A percentile compares a stretch with the other conserved stretches of the same genome.
These are phyloP conservation scores for Saccharomycopsis olivae DNA, from an alignment of 805 yeast species.

Conservation along the genomic window DNA sequence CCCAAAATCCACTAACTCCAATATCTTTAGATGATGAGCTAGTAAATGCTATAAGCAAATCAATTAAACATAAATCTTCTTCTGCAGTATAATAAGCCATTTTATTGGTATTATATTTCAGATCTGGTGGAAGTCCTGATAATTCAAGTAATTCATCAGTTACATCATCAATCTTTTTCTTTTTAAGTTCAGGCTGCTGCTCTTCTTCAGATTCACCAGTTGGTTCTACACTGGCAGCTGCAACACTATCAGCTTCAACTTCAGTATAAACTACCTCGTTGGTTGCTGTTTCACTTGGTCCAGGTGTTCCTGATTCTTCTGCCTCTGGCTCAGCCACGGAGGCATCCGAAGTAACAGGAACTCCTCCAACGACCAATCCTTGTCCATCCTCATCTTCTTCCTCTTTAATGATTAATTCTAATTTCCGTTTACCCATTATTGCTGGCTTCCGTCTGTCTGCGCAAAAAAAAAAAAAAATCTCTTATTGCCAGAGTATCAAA, in stretches of 20 bases:
- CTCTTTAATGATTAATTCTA: background rate
- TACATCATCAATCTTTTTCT: background rate
- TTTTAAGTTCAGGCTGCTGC: background rate
- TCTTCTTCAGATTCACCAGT: background rate
- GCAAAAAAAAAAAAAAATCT: too few relatives aligned
- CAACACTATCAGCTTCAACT: background rate
- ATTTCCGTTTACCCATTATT: background rate
- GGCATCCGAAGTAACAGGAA: background rate
- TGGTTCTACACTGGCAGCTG: background rate
- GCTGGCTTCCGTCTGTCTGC: too few relatives aligned
- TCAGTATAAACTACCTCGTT: background rate
- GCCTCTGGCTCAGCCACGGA: background rate
- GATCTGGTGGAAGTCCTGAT: background rate
- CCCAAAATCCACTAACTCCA: constrained; percentile 15
- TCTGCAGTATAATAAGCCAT: constrained; percentile 7
- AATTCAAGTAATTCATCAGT: background rate
- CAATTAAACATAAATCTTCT: constrained; percentile 11
- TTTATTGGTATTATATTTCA: constrained; percentile 6
- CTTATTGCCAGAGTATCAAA: too few relatives aligned
- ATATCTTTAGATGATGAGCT: constrained; percentile 3
- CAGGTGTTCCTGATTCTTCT: background rate
- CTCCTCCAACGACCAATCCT: background rate
- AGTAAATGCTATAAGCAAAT: constrained; percentile 4
- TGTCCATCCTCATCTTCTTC: background rate
- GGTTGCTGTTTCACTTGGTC: background rate